Base-by-base conservation (phyloP, 306 rosid genomes). In the Lablab purpureus region DNA sequence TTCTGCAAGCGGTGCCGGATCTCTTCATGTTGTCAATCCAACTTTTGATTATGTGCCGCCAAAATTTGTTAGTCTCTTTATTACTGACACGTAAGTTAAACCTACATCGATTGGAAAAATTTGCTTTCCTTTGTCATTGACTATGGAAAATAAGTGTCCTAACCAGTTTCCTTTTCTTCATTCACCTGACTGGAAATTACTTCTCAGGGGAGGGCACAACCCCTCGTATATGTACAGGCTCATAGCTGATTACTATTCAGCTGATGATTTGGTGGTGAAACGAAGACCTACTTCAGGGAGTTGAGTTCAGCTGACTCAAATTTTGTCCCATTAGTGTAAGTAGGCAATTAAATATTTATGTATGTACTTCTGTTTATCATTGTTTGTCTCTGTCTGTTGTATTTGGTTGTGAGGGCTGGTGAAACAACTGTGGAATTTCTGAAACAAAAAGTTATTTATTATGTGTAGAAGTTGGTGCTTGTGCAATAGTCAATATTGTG, bases 211-310 rank as follows among this genome's bases (percentile, higher is more conserved):
- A 78, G 99, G 99, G 83, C 97, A 95, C 78, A 95, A 91, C 80
- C 89, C 99, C 28, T 95, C 99, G 21, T 95, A 95, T 81, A 83
- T 95, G 99, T 93, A 95, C 86, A 91, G 97, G 84, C 99, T 95
- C 34, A 95, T 95, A 9, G 96, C 98, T 18, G 99, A 95, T 76
- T 95, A 93, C 86, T 95, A 95, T 86, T 91, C 98, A 75, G 96
- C 99, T 76, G 96, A 91, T 87, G 99, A 95, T 90, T 90, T 95
- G 85, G 98, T 91, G 82, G 95, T 95, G 74, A 87, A 90, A 82
- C 75, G 81, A 70, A 90, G 94, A 80, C 82, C 90, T 70, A 34
- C 79, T 23, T 60, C 82, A 11, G 91, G 91, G 54, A 85, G 82
- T 82, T 92, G 90, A 91, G 74, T 73, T 80, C 77, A 79, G 67